Evolutionary conservation across 345 rosid species (phyloP).

Genomic region (Litchi chinensis): DNA sequence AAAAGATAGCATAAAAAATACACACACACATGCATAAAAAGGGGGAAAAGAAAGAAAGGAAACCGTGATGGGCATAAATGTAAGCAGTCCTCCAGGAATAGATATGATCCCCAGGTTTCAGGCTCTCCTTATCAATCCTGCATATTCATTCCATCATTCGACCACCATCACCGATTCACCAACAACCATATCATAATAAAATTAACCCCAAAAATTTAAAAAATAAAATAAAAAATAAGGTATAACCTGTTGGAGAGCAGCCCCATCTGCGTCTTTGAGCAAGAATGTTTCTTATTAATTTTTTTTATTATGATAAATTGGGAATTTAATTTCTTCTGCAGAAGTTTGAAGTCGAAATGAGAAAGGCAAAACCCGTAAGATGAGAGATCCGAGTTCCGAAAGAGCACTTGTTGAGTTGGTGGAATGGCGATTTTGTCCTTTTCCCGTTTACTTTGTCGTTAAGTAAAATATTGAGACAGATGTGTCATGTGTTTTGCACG

Average conservation of each 20-base stretch:
- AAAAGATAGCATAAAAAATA: background rate
- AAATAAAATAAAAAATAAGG: too few relatives aligned
- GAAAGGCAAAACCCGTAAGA: background rate
- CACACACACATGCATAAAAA: too few relatives aligned
- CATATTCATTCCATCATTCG: background rate
- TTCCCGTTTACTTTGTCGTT: background rate
- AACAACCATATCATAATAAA: background rate
- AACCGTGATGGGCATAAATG: slow-evolving; percentile 90
- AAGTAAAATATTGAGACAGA: background rate
- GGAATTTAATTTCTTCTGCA: background rate
- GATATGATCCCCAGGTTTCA: slow-evolving; percentile 89
- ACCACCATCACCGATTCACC: background rate
- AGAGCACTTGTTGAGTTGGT: background rate
- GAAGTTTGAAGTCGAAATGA: background rate
- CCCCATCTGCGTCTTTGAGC: slow-evolving; percentile 55
- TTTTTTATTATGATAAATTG: too few relatives aligned
- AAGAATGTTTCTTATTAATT: background rate
- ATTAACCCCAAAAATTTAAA: too few relatives aligned
- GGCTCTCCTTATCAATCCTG: slow-evolving; percentile 54
- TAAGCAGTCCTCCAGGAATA: slow-evolving; percentile 94
- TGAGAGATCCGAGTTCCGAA: background rate
- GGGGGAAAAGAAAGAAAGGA: background rate
- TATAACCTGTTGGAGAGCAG: slow-evolving; percentile 84
- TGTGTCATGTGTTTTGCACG: background rate
- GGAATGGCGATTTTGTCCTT: slow-evolving; percentile 3